Conservation (phyloP, 495 filamentous ascomycete genomes). For the Neohortaea acidophila region DNA sequence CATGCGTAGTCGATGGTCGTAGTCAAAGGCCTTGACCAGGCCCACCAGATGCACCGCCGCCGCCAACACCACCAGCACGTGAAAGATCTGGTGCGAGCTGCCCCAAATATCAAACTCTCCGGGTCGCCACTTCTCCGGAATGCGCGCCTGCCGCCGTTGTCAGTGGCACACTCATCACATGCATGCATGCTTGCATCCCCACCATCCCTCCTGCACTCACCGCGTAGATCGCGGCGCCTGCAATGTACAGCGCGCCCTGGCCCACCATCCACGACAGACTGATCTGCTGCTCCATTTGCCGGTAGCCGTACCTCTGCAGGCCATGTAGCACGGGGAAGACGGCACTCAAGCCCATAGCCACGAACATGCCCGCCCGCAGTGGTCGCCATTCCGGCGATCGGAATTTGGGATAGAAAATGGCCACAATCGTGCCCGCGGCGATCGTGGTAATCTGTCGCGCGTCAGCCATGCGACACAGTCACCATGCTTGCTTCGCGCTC, state of each 20-base stretch:
- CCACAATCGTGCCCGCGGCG: slow-evolving; percentile 55
- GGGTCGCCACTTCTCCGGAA: slow-evolving; percentile 48
- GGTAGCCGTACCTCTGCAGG: slow-evolving; percentile 42
- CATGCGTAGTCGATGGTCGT: slow-evolving; percentile 20
- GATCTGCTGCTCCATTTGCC: slow-evolving; percentile 50
- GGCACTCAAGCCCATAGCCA: slow-evolving; percentile 71
- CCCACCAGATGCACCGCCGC: slow-evolving; percentile 50
- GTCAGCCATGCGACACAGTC: background rate
- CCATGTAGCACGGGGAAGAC: slow-evolving; percentile 69
- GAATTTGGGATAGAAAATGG: slow-evolving; percentile 65
- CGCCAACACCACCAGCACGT: slow-evolving; percentile 53
- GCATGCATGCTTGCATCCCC: no score
- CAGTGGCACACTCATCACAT: slow-evolving; percentile 1
- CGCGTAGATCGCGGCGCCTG: slow-evolving; percentile 74
- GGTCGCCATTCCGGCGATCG: slow-evolving; percentile 68
- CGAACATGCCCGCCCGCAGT: slow-evolving; percentile 83
- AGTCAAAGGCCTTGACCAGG: slow-evolving; percentile 35
- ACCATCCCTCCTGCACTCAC: no score
- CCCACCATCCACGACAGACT: slow-evolving; percentile 67
- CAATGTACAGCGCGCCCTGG: slow-evolving; percentile 71
- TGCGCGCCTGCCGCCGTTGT: slow-evolving; percentile 18
- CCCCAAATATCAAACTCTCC: slow-evolving; percentile 62
- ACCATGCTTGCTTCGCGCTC: background rate
- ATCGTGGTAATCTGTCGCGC: slow-evolving; percentile 52
- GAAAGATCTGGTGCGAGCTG: slow-evolving; percentile 68